Evolutionary conservation across 768 basidiomycete species (phyloP).

Genomic region (Austroboletus eburneus): DNA sequence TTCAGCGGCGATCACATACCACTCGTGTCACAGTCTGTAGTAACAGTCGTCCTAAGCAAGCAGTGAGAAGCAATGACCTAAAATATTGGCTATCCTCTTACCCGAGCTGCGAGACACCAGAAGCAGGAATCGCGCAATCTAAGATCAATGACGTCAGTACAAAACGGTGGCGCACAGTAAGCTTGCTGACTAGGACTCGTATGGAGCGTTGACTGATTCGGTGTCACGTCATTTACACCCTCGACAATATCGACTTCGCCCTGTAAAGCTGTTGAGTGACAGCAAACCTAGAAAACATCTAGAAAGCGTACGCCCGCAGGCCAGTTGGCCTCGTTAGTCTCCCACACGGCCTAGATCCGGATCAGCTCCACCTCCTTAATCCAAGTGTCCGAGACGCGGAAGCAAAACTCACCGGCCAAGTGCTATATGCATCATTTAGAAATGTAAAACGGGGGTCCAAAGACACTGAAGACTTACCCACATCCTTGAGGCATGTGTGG

Average conservation of each 20-base stretch:
- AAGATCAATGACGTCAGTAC: not conserved
- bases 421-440: constrained; percentile 17
- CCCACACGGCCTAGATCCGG: constrained; percentile 27
- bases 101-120: constrained; percentile 23
- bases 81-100: constrained; percentile 4
- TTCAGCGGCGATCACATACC: no score
- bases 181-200: constrained; percentile 41
- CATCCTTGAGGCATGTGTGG: constrained; percentile 36
- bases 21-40: no score
- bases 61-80: no score
- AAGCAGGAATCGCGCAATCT: constrained; percentile 29
- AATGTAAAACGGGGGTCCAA: not conserved
- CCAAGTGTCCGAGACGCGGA: not conserved
- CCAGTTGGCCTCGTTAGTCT: constrained; percentile 22
- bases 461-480: constrained; percentile 18
- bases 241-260: constrained; percentile 32
- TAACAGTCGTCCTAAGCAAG: no score
- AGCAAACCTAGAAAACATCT: not conserved
- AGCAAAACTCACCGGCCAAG: constrained; percentile 32
- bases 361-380: constrained; percentile 9
- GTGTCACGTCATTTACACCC: constrained; percentile 49
- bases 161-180: not conserved
- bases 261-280: constrained; percentile 11
- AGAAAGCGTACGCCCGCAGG: constrained; percentile 19
- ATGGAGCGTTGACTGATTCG: constrained; percentile 54